phyloP scores from a whole-genome alignment of 148 eudicot genomes.

The Heliosperma pusillum region DNA sequence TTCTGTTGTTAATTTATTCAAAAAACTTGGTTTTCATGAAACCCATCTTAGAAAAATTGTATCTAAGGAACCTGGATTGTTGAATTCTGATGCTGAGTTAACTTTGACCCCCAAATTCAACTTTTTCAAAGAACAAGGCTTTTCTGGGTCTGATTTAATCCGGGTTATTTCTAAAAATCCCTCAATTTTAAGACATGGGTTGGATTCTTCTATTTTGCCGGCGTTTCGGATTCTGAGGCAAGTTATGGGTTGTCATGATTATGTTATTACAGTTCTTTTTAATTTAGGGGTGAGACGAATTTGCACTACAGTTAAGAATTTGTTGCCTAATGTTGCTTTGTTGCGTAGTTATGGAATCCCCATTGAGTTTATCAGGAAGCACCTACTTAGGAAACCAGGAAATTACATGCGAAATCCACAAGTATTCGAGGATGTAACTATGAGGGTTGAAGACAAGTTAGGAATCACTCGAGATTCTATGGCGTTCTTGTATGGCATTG shows the following conservation, averaged over 20 bases:
- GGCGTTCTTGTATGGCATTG: too few species aligned
- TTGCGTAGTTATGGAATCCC: too few species aligned
- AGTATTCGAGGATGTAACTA: too few species aligned
- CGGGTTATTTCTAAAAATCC: slow-evolving; percentile 14
- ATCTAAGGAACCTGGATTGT: background rate
- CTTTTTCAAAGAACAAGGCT: slow-evolving; percentile 18
- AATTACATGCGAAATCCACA: too few species aligned
- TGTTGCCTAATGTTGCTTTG: too few species aligned
- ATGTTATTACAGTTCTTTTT: slow-evolving; percentile 14
- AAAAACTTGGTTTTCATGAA: slow-evolving; percentile 17
- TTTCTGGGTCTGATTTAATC: slow-evolving; percentile 28
- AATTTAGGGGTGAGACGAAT: background rate
- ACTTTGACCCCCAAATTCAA: background rate
- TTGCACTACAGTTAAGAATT: too few species aligned
- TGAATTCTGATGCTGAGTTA: slow-evolving; percentile 8
- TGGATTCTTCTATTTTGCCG: slow-evolving; percentile 17
- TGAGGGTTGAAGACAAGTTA: too few species aligned
- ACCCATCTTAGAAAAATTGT: background rate
- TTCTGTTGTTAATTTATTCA: slow-evolving; percentile 19
- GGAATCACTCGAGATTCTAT: too few species aligned
- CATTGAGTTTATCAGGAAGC: too few species aligned
- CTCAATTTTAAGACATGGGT: background rate
- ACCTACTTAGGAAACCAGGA: too few species aligned
- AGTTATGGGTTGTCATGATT: slow-evolving; percentile 13
- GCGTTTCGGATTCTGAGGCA: slow-evolving; percentile 15